Conservation (phyloP, 371 early-diverging fungal genomes). For the Massospora cicadina region DNA sequence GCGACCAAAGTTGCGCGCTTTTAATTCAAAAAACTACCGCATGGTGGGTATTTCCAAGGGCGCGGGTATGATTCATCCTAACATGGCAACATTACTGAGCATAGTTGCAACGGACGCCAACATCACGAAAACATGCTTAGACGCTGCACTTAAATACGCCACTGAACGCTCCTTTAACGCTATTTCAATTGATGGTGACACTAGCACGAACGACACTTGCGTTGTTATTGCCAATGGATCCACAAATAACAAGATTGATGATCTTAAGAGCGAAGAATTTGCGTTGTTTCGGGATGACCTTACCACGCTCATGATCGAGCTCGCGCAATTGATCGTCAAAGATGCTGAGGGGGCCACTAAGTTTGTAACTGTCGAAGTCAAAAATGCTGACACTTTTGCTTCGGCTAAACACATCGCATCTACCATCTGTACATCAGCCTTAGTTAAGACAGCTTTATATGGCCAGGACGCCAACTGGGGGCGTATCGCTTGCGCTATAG, state of each 20-base stretch:
- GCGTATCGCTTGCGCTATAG: conserved; percentile 67
- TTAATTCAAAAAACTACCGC: conserved; percentile 33
- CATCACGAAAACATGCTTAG: conserved; percentile 37
- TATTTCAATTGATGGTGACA: conserved; percentile 88
- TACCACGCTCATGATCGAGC: conserved; percentile 57
- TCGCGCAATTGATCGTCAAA: conserved; percentile 72
- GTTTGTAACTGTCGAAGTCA: conserved; percentile 77
- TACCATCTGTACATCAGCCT: conserved; percentile 73
- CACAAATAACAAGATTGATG: conserved; percentile 15
- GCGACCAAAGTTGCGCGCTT: conserved; percentile 71
- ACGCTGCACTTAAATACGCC: conserved; percentile 55
- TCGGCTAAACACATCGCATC: conserved; percentile 69
- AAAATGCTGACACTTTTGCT: conserved; percentile 48
- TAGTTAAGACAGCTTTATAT: conserved; percentile 88
- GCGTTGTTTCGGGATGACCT: conserved; percentile 45
- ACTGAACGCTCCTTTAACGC: conserved; percentile 85
- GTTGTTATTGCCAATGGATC: conserved; percentile 77
- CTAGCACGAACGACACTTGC: conserved; percentile 88
- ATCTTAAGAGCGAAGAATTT: conserved; percentile 34
- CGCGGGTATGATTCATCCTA: conserved; percentile 90
- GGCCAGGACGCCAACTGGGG: conserved; percentile 97
- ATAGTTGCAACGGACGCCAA: conserved; percentile 71
- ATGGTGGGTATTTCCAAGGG: conserved; percentile 91
- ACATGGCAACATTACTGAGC: conserved; percentile 84
- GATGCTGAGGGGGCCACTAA: conserved; percentile 96